Evolutionary conservation across 75 land plant species (phyloP).

Genomic region (Pinus albicaulis): DNA sequence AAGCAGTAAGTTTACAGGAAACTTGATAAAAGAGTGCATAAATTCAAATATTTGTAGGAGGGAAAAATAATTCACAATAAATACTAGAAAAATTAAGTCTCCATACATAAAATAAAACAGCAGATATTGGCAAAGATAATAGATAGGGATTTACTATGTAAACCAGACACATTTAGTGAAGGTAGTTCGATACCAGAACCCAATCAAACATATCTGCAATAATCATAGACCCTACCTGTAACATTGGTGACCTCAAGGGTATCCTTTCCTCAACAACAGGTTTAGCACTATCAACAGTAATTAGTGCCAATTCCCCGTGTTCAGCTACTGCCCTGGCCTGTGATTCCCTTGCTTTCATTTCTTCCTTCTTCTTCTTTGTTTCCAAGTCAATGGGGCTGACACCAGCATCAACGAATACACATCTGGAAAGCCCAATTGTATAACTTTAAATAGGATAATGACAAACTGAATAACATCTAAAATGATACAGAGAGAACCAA

Average conservation of each 20-base stretch:
- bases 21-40: not conserved
- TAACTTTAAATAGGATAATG: not conserved
- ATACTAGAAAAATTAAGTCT: not conserved
- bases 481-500: conserved; percentile 4
- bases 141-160: not conserved
- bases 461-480: not conserved
- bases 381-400: conserved; percentile 86
- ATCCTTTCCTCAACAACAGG: conserved; percentile 54
- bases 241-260: conserved; percentile 90
- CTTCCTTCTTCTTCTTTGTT: conserved; percentile 83
- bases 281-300: conserved; percentile 80
- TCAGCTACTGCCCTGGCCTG: conserved; percentile 72
- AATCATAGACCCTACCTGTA: conserved; percentile 58
- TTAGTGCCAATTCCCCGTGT: conserved; percentile 92
- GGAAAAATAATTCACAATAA: not conserved
- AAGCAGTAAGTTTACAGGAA: not conserved
- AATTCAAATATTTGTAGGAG: not conserved
- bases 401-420: conserved; percentile 99
- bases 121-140: not conserved
- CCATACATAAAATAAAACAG: not conserved
- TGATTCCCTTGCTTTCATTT: conserved; percentile 72
- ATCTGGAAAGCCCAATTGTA: conserved; percentile 35
- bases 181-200: not conserved
- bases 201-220: not conserved
- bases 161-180: not conserved